Evolutionary conservation across 2,329 filamentous ascomycete genomes (phyloP), one percentile per base, ranked within the genome.

Genomic region (Pseudogymnoascus destructans): DNA sequence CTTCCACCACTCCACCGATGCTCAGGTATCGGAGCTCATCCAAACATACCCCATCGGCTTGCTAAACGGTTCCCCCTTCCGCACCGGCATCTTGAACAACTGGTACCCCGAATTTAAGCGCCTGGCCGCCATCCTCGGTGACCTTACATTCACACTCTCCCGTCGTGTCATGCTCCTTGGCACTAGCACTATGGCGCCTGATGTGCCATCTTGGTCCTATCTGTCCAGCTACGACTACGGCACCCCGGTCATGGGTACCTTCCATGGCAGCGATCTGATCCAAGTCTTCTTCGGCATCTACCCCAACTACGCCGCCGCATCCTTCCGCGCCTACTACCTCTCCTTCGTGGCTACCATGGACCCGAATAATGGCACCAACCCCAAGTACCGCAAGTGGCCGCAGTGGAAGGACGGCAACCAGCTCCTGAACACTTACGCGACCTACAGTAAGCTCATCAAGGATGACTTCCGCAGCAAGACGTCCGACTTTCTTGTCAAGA

Each of bases 81-180:
- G 82, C 55, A 91, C 87, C 0, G 74, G 79, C 0, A 61, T 78
- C 8, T 62, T 85, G n/a, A 87, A 92, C 72, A 82, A 85, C 65
- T 75, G 82, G 66, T 90, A 87, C 67, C 86, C 87, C 0, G 79
- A 87, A 63, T 91, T 82, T 76, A 92, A 91, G 71, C 84, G 86
- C 11, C 73, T 89, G 0, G 82, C 86, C 1, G 87, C 87, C 33
- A 79, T 92, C 25, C 73, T 91, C 0, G 88, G 88, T 11, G 88
- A 93, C 66, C 65, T 89, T 0, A 80, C 80, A 1, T 92, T 93
- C 71, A 91, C 84, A 0, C 75, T 93, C 0, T 80, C 81, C 0
- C 81, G 87, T 1, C 81, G 88, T 13, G 61, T 77, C 4, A 84
- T 87, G 68, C 77, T 93, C 19, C 66, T 75, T 10, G 59, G 66